phyloP scores from a whole-genome alignment of 495 filamentous ascomycete species.

The Aspergillus olivimuriae region DNA sequence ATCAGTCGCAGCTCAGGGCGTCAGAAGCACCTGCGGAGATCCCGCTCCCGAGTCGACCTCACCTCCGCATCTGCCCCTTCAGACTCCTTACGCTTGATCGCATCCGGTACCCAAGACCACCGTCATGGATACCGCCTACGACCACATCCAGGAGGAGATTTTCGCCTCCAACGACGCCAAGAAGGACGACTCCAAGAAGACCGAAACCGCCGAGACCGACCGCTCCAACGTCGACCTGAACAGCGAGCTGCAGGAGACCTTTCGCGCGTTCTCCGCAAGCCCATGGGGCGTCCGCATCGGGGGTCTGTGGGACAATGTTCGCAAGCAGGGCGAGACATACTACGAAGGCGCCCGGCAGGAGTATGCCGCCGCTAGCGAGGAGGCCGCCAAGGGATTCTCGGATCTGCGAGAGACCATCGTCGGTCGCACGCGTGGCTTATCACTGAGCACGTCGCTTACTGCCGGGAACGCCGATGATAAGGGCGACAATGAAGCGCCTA shows the following conservation, averaged over 20 bases:
- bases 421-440: conserved; percentile 66
- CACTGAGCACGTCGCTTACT: conserved; percentile 47
- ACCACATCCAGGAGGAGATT: conserved; percentile 86
- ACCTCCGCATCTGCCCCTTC: too few species aligned
- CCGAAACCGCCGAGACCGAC: conserved; percentile 28
- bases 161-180: conserved; percentile 53
- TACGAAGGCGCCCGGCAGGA: conserved; percentile 81
- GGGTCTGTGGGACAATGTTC: conserved; percentile 81
- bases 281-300: conserved; percentile 88
- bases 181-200: conserved; percentile 34
- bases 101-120: background rate
- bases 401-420: conserved; percentile 63
- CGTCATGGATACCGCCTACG: conserved; percentile 92
- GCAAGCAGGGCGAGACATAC: conserved; percentile 83
- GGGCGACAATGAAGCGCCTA: conserved; percentile 27
- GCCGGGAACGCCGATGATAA: conserved; percentile 16
- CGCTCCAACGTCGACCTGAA: conserved; percentile 59
- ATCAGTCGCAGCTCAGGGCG: too few species aligned
- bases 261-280: conserved; percentile 83
- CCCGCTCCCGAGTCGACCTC: too few species aligned
- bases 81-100: too few species aligned
- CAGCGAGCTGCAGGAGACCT: conserved; percentile 87
- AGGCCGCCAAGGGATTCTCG: conserved; percentile 78
- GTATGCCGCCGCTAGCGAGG: conserved; percentile 66
- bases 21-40: too few species aligned